These are phyloP conservation scores for Blastobotrys elegans DNA, from an alignment of 1,139 yeast species.

Conservation along the genomic window DNA sequence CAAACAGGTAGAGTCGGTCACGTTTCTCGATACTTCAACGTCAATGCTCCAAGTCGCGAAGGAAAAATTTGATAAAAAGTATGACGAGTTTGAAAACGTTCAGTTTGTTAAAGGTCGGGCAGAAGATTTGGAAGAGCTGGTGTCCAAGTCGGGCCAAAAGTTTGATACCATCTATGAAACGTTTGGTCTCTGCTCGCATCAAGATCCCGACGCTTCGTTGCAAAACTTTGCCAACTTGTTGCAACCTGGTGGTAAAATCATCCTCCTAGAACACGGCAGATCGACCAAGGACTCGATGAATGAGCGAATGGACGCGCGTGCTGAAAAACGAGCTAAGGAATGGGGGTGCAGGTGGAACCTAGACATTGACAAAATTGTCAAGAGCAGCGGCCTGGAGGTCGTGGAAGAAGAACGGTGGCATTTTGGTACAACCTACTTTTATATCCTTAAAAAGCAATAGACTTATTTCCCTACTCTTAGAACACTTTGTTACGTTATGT, in stretches of 20 bases:
- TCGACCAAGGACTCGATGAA: conserved; percentile 76
- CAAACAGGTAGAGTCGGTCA: conserved; percentile 58
- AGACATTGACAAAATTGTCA: conserved; percentile 82
- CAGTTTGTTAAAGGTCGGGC: conserved; percentile 93
- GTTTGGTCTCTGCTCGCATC: conserved; percentile 92
- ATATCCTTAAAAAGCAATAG: conserved; percentile 24
- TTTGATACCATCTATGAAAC: conserved; percentile 93
- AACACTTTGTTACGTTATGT: neutral
- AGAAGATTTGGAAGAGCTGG: conserved; percentile 65
- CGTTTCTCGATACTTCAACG: conserved; percentile 77
- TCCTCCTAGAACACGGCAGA: conserved; percentile 88
- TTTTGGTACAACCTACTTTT: conserved; percentile 72
- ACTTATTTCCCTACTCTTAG: neutral
- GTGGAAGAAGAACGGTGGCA: conserved; percentile 77
- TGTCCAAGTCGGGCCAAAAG: conserved; percentile 42
- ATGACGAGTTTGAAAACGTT: conserved; percentile 62
- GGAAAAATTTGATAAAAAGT: conserved; percentile 62
- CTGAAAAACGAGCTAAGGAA: conserved; percentile 74
- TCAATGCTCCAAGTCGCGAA: conserved; percentile 84
- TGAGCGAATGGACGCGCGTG: conserved; percentile 73
- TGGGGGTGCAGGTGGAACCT: conserved; percentile 99
- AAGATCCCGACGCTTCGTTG: conserved; percentile 82
- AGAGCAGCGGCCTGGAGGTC: conserved; percentile 77
- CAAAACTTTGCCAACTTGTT: conserved; percentile 65
- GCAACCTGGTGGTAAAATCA: conserved; percentile 87